phyloP scores from a whole-genome alignment of 1,284 basidiomycete species.

The Apiotrichum akiyoshidainum region DNA sequence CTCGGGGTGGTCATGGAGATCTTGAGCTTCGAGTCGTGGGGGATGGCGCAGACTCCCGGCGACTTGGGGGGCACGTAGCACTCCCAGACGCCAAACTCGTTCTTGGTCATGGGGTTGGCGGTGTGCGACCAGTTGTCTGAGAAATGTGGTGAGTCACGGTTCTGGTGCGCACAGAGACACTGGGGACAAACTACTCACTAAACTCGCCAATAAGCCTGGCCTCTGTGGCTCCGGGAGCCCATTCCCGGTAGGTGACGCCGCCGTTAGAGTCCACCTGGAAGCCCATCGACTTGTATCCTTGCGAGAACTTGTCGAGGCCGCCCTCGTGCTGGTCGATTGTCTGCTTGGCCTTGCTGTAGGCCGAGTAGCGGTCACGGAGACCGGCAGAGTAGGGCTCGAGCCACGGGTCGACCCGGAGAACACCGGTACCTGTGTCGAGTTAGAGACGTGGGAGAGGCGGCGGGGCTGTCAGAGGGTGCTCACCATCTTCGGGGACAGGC shows the following conservation, averaged over 20 bases:
- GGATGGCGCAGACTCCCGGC: constrained; percentile 73
- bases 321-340: constrained; percentile 73
- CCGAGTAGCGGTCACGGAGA: constrained; percentile 68
- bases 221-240: constrained; percentile 85
- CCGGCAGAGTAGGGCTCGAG: constrained; percentile 70
- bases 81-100: constrained; percentile 91
- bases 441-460: not conserved
- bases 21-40: constrained; percentile 93
- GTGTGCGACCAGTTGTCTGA: constrained; percentile 82
- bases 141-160: not conserved
- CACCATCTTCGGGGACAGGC: constrained; percentile 10
- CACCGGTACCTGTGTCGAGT: constrained; percentile 37
- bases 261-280: constrained; percentile 69
- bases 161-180: not conserved
- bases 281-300: constrained; percentile 82
- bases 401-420: constrained; percentile 49
- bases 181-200: constrained; percentile 61
- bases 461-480: not conserved
- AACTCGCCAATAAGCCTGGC: constrained; percentile 92
- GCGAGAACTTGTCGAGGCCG: constrained; percentile 82
- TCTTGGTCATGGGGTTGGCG: constrained; percentile 78
- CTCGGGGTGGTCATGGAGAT: constrained; percentile 77
- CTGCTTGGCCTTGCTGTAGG: constrained; percentile 70
- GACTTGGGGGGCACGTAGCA: constrained; percentile 69
- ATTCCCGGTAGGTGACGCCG: constrained; percentile 82